These are phyloP conservation scores for Serpula lacrymans DNA, from an alignment of 768 basidiomycete species.

Conservation along the genomic window DNA sequence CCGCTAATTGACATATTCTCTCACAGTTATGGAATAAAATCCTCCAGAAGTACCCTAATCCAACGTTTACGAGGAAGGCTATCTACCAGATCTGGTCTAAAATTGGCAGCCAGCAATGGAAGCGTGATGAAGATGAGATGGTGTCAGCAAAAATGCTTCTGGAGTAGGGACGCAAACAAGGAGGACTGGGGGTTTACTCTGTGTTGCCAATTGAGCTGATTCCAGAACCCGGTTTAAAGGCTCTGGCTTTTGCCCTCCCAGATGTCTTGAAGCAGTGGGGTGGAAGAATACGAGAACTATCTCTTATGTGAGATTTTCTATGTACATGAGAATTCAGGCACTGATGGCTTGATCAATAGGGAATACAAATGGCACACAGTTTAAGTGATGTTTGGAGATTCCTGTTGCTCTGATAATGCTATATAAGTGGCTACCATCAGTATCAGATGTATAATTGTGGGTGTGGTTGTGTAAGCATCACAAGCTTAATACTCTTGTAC, in stretches of 20 bases:
- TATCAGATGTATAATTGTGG: too few species aligned
- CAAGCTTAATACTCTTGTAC: too few species aligned
- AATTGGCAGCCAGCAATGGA: slow-evolving; percentile 16
- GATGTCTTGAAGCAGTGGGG: slow-evolving; percentile 19
- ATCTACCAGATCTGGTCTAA: slow-evolving; percentile 22
- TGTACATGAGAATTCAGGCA: background rate
- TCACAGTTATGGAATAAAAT: slow-evolving; percentile 18
- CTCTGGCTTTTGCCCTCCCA: slow-evolving; percentile 25
- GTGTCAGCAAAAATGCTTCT: slow-evolving; percentile 25
- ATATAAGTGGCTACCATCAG: too few species aligned
- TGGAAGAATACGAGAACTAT: slow-evolving; percentile 20
- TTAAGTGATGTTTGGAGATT: slow-evolving; percentile 31
- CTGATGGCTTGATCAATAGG: slow-evolving; percentile 11
- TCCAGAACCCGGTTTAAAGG: slow-evolving; percentile 9
- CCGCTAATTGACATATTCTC: background rate
- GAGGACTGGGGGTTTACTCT: slow-evolving; percentile 1
- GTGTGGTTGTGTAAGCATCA: too few species aligned
- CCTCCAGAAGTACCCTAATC: slow-evolving; percentile 10
- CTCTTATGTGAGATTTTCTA: slow-evolving; percentile 21
- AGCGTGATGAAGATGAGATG: slow-evolving; percentile 21
- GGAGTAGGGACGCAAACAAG: slow-evolving; percentile 4
- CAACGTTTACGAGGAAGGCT: slow-evolving; percentile 11
- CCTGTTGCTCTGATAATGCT: too few species aligned
- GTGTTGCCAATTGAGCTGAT: slow-evolving; percentile 3
- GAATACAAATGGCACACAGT: slow-evolving; percentile 30